Percentiles rank a stretch among this genome's conserved stretches.
These are phyloP conservation scores for Starmerella gropengiesseri DNA, from an alignment of 805 yeast genomes.

Conservation along the genomic window DNA sequence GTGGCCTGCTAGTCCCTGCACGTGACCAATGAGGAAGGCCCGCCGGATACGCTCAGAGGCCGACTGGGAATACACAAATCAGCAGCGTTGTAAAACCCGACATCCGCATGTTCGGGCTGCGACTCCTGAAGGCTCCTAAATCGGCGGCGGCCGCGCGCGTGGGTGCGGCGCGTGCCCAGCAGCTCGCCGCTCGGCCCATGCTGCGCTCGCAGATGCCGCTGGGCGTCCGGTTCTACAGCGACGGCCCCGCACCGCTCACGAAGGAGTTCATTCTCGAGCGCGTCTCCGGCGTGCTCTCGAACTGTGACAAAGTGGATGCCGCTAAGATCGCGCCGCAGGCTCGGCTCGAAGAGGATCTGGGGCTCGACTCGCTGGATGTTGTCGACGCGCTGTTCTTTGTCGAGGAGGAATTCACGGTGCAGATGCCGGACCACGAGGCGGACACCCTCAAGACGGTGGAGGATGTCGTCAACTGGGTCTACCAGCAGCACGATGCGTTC, in stretches of 20 bases:
- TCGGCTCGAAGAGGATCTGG: slow-evolving; percentile 45
- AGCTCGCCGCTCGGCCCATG: neutral
- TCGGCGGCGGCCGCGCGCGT: slow-evolving; percentile 3
- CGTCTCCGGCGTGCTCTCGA: slow-evolving; percentile 62
- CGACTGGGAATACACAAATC: slow-evolving; percentile 1
- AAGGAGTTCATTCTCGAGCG: slow-evolving; percentile 72
- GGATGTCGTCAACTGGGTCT: slow-evolving; percentile 80
- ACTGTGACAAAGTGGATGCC: slow-evolving; percentile 45
- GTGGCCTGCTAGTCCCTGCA: too few relatives aligned
- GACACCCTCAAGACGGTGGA: slow-evolving; percentile 85
- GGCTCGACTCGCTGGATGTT: slow-evolving; percentile 83
- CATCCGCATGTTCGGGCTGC: slow-evolving; percentile 8
- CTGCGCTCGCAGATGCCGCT: slow-evolving; percentile 4
- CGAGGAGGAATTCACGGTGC: slow-evolving; percentile 67
- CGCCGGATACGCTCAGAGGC: neutral
- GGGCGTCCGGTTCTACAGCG: slow-evolving; percentile 11
- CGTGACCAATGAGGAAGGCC: too few relatives aligned
- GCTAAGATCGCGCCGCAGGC: slow-evolving; percentile 34
- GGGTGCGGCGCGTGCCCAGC: slow-evolving; percentile 4
- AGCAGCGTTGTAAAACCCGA: neutral
- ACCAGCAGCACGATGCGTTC: slow-evolving; percentile 38
- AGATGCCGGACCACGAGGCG: slow-evolving; percentile 49
- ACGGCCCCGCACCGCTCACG: slow-evolving; percentile 47
- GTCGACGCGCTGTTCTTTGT: slow-evolving; percentile 92
- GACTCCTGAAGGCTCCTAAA: slow-evolving; percentile 6